Evolutionary conservation across 495 filamentous ascomycete species (phyloP), one percentile per base, ranked within the genome.

Genomic region (Choiromyces venosus): DNA sequence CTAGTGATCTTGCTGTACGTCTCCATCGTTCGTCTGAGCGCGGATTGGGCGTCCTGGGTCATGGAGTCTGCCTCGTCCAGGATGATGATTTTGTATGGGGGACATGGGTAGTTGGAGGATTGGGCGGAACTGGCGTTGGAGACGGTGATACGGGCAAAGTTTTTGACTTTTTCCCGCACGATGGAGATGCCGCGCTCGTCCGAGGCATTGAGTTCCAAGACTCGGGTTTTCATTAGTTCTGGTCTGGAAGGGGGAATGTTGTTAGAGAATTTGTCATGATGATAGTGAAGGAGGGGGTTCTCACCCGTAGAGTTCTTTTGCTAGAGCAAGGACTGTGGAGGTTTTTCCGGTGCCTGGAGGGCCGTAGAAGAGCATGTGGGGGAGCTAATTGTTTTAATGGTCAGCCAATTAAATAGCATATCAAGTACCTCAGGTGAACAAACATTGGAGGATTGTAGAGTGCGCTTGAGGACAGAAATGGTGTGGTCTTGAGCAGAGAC

Each of bases 401-500:
- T 72, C 66, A 76, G 75, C 46, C 7, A 66, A 66, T 66, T 64
- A 19, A n/a, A 37, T 19, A 56, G 33, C 35, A 52, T 18, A 68
- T 38, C 68, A 73, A 42, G 44, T 29, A 38, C 46, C 14, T 14
- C 33, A 19, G 33, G 36, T 46, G 42, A 19, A 78, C 86, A 65
- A 83, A 94, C 92, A 81, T 99, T 99, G 66, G 93, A 91, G 81
- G 94, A 91, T 88, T 97, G 94, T 25, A 99, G 86, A 36, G 93
- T 97, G 78, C 94, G 89, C 81, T 92, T 90, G 37, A 99, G 90
- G 74, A 98, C 90, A 71, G 91, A 92, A 70, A 96, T 92, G 29
- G 96, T 97, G 84, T 99, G 95, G 81, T 98, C 94, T 88, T 99
- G 95, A 3, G 95, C 95, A 38, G 95, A 92, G 69, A 99, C 93